Evolutionary conservation across 352 stramenopile genomes (phyloP).

Genomic region (Phytopythium helicoides): DNA sequence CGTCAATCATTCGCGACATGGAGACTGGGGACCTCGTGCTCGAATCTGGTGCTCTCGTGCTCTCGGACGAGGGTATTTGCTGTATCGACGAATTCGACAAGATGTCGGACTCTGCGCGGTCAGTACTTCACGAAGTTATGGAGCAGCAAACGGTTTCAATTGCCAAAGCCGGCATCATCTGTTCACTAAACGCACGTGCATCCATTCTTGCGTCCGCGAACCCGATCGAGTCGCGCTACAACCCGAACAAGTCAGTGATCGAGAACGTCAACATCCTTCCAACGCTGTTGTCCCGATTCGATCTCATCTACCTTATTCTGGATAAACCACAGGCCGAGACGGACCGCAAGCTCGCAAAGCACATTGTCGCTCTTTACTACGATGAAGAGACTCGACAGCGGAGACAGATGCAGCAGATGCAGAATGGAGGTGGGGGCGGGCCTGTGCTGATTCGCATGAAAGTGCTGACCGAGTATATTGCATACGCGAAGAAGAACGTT

Average conservation of each 20-base stretch:
- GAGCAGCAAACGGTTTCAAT: constrained; percentile 98
- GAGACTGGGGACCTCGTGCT: constrained; percentile 98
- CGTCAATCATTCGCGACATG: constrained; percentile 94
- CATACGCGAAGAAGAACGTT: constrained; percentile 93
- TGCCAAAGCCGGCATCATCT: constrained; percentile 98
- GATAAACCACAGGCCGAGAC: constrained; percentile 94
- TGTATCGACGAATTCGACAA: constrained; percentile 99
- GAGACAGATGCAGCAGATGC: constrained; percentile 27
- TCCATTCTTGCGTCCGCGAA: constrained; percentile 99
- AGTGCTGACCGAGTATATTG: constrained; percentile 94
- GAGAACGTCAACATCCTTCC: constrained; percentile 99
- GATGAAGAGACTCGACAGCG: constrained; percentile 67
- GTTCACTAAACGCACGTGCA: constrained; percentile 97
- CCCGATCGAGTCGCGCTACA: constrained; percentile 98
- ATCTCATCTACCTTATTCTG: constrained; percentile 99
- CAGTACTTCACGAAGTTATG: constrained; percentile 99
- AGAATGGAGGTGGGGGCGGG: constrained; percentile 16
- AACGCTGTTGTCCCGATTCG: constrained; percentile 97
- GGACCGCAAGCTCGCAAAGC: constrained; percentile 94
- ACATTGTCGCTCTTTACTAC: constrained; percentile 98
- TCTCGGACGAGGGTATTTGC: constrained; percentile 97
- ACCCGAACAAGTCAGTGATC: constrained; percentile 96
- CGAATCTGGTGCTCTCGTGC: constrained; percentile 95
- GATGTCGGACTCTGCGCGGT: constrained; percentile 97
- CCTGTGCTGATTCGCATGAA: constrained; percentile 80